A percentile compares a stretch with the other conserved stretches of the same genome.
These are phyloP conservation scores for Agrostemma githago DNA, from an alignment of 148 eudicot species.

Conservation along the genomic window DNA sequence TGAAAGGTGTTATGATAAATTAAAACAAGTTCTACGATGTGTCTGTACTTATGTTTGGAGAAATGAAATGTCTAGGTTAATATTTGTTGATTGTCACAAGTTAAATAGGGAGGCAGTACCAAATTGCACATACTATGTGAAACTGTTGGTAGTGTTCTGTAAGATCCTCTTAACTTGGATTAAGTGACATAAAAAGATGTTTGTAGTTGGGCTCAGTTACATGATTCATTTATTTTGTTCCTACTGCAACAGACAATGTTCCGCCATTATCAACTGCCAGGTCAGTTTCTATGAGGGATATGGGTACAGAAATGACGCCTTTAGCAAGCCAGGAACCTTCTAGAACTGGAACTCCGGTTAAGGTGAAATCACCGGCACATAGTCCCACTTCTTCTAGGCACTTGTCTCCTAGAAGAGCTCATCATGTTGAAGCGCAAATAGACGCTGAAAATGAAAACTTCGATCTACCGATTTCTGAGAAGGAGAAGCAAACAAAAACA, in stretches of 20 bases:
- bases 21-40: neutral
- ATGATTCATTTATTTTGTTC: constrained; percentile 34
- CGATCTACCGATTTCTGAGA: constrained; percentile 37
- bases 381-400: constrained; percentile 55
- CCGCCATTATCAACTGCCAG: constrained; percentile 56
- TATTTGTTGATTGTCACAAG: no score
- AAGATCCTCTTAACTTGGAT: neutral
- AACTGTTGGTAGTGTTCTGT: neutral
- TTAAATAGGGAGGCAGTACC: no score
- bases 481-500: constrained; percentile 54
- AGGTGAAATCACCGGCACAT: constrained; percentile 59
- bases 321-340: constrained; percentile 80
- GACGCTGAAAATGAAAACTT: constrained; percentile 19
- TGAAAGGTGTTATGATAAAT: neutral
- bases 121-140: neutral
- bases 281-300: constrained; percentile 76
- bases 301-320: constrained; percentile 90
- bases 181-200: neutral
- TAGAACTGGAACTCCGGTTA: constrained; percentile 72
- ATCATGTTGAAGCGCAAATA: constrained; percentile 29
- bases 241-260: constrained; percentile 37
- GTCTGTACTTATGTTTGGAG: neutral
- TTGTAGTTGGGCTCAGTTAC: constrained; percentile 49
- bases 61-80: no score
- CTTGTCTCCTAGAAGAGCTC: constrained; percentile 45